Evolutionary conservation across 2,329 filamentous ascomycete species (phyloP), one percentile per base, ranked within the genome.

Genomic region (Sclerotinia nivalis): DNA sequence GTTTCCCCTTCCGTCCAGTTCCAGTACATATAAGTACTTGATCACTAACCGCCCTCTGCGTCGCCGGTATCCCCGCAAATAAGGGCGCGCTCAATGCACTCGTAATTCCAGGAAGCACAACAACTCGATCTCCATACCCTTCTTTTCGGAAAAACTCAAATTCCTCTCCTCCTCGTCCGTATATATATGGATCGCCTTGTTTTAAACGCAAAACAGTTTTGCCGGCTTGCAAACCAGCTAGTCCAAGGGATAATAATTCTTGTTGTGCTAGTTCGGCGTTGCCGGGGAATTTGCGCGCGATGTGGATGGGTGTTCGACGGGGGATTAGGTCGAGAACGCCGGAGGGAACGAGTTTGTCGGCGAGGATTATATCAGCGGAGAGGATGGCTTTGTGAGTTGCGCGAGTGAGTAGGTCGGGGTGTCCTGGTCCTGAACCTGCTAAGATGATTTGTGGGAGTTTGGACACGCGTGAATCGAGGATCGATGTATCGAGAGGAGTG

Each of bases 1-100:
- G 84, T 68, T 88, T 91, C 18, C 96, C 96, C 81, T 97, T 96
- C 76, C 96, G 88, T 0, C 96, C 96, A 0, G 96, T 99, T 0
- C 96, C 96, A 0, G 96, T 99, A 81, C 96, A 98, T n/a, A 99
- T 87, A 37, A 99, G 85, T 0, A 99, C 90, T 80, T 98, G 94
- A 77, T 99, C 96, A 4, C 93, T 91, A 0, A 97, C 91, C 58
- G 91, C 91, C 7, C 96, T 87, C 81, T 98, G 95, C 1, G 96
- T 99, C 0, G 91, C 85, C 1, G 96, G 95, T 45, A 99, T 92
- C 9, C 86, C 89, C 0, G 94, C 94, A 78, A 98, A 97, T 3
- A 99, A 84, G 0, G 95, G 93, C 13, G 93, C 96, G 69, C 88
- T 91, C 50, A 99, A 83, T 1, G 95, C 93, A 76, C 91, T 94